A percentile compares a stretch with the other conserved stretches of the same genome.
Conservation (phyloP, 495 filamentous ascomycete species). For the Lophium mytilinum region DNA sequence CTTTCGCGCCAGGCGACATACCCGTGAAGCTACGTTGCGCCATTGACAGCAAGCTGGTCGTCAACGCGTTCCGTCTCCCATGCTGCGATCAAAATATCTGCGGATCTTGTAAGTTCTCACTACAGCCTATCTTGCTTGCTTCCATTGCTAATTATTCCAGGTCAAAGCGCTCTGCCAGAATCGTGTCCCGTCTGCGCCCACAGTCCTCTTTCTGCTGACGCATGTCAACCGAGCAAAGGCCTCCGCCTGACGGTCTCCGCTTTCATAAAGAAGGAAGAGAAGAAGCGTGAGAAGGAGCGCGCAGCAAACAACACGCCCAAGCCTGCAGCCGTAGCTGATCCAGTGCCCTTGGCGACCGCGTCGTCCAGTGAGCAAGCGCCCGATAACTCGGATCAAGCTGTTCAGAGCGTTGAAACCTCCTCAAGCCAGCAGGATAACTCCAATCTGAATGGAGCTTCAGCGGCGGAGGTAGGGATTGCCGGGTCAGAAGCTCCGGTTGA, state of each 20-base stretch:
- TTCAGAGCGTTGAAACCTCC: conserved; percentile 5
- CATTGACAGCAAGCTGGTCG: conserved; percentile 81
- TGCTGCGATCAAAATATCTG: conserved; percentile 96
- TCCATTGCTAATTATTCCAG: not conserved
- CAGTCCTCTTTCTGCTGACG: conserved; percentile 69
- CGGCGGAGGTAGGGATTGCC: not conserved
- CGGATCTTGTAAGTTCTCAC: conserved; percentile 64
- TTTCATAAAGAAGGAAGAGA: conserved; percentile 79
- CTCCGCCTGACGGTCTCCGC: conserved; percentile 82
- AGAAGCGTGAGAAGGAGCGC: conserved; percentile 65
- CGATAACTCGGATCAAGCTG: conserved; percentile 20
- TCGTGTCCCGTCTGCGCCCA: conserved; percentile 92
- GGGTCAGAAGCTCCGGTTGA: not conserved
- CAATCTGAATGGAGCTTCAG: not conserved
- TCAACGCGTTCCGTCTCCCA: conserved; percentile 82
- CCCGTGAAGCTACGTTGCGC: conserved; percentile 92
- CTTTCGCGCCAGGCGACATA: conserved; percentile 73
- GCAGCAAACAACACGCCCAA: conserved; percentile 26
- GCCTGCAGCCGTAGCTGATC: conserved; percentile 32
- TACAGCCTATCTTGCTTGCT: not conserved
- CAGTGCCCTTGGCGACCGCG: conserved; percentile 4
- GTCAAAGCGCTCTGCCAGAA: conserved; percentile 38
- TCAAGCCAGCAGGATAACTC: not conserved
- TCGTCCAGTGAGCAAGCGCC: conserved; percentile 13
- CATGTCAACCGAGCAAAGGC: conserved; percentile 82